A percentile compares a stretch with the other conserved stretches of the same genome.
Conservation (phyloP, 768 basidiomycete genomes). For the Serendipita sp. region DNA sequence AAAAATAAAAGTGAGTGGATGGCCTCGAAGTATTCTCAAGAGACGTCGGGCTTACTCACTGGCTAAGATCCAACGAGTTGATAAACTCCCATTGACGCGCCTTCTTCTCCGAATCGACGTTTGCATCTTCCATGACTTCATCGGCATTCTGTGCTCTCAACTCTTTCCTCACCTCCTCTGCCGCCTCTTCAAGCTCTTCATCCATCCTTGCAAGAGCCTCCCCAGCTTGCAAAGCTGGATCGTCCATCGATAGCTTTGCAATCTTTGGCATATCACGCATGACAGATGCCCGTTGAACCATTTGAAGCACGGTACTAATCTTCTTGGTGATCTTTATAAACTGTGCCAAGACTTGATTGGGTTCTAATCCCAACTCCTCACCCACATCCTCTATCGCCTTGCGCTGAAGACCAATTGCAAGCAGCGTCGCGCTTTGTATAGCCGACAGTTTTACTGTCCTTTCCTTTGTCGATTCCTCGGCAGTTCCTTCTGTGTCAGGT, state of each 20-base stretch:
- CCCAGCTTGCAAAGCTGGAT: conserved; percentile 17
- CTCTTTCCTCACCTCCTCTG: conserved; percentile 40
- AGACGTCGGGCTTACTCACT: conserved; percentile 37
- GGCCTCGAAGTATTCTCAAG: background rate
- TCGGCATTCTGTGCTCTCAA: conserved; percentile 31
- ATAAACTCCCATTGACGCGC: conserved; percentile 70
- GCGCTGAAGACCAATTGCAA: conserved; percentile 78
- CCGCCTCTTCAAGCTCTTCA: conserved; percentile 64
- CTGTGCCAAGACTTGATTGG: conserved; percentile 60
- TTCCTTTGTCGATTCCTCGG: conserved; percentile 27
- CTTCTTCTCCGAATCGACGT: conserved; percentile 14
- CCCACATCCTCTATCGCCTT: conserved; percentile 84
- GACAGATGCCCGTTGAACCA: conserved; percentile 67
- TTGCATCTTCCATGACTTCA: background rate
- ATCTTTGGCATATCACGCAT: conserved; percentile 41
- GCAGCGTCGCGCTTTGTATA: conserved; percentile 80
- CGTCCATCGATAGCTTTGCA: conserved; percentile 18
- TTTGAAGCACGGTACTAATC: conserved; percentile 55
- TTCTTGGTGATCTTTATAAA: conserved; percentile 86
- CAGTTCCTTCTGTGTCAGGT: conserved; percentile 15
- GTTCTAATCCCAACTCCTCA: conserved; percentile 23
- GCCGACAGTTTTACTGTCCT: conserved; percentile 48
- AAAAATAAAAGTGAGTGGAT: conserved; percentile 9
- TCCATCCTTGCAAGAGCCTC: conserved; percentile 24
- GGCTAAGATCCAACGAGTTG: conserved; percentile 69